A percentile compares a stretch with the other conserved stretches of the same genome.
phyloP scores from a whole-genome alignment of 2,329 filamentous ascomycete species.

The Alternaria tenuissima region DNA sequence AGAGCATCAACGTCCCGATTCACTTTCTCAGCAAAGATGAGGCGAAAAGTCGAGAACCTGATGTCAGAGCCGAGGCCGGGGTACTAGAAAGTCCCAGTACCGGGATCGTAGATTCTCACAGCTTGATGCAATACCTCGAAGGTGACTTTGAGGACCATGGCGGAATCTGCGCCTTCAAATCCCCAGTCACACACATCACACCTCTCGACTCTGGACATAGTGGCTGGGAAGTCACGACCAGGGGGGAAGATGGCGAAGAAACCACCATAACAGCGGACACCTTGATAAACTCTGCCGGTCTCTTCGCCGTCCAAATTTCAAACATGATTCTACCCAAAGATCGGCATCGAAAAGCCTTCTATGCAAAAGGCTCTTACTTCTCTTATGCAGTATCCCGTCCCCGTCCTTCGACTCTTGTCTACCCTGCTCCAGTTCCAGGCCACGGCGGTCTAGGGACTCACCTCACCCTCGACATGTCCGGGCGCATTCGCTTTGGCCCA shows the following conservation, averaged over 20 bases:
- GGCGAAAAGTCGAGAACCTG: slow-evolving; percentile 72
- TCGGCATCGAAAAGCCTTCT: slow-evolving; percentile 70
- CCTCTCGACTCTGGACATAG: slow-evolving; percentile 60
- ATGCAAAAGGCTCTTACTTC: slow-evolving; percentile 96
- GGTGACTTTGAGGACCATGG: slow-evolving; percentile 79
- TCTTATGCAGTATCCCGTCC: slow-evolving; percentile 75
- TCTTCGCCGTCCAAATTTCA: slow-evolving; percentile 76
- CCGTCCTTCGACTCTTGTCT: slow-evolving; percentile 76
- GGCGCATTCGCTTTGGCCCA: slow-evolving; percentile 87
- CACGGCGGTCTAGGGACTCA: slow-evolving; percentile 89
- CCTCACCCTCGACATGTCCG: slow-evolving; percentile 86
- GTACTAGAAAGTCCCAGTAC: slow-evolving; percentile 86
- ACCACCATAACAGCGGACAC: slow-evolving; percentile 75
- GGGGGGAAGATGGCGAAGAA: slow-evolving; percentile 43
- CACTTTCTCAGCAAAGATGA: slow-evolving; percentile 72
- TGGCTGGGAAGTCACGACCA: slow-evolving; percentile 75
- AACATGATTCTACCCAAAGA: slow-evolving; percentile 77
- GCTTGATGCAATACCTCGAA: slow-evolving; percentile 80
- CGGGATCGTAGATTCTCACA: slow-evolving; percentile 89
- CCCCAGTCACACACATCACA: slow-evolving; percentile 68
- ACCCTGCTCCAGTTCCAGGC: slow-evolving; percentile 84
- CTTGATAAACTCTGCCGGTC: slow-evolving; percentile 85
- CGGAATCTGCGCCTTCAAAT: slow-evolving; percentile 76
- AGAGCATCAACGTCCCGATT: slow-evolving; percentile 70
- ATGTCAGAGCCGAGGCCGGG: slow-evolving; percentile 74